A percentile compares a stretch with the other conserved stretches of the same genome.
Evolutionary conservation across 768 basidiomycete genomes (phyloP).

Genomic region (Tulasnella sp.): DNA sequence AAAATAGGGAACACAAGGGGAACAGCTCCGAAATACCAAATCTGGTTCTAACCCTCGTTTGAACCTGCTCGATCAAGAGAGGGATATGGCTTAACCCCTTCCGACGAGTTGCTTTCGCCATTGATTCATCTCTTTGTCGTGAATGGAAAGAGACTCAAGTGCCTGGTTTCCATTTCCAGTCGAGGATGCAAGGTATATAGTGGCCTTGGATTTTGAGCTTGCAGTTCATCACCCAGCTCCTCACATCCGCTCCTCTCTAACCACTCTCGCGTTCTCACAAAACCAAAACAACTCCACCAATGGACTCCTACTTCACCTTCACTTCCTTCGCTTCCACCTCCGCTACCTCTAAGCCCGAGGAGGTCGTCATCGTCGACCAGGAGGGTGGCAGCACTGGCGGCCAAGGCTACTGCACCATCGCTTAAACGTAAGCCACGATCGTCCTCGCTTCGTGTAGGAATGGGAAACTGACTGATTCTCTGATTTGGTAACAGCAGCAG

Average conservation of each 20-base stretch:
- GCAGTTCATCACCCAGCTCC: not conserved
- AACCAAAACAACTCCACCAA: not conserved
- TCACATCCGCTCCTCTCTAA: not conserved
- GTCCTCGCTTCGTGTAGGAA: no score
- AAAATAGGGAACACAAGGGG: no score
- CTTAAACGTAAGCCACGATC: not conserved
- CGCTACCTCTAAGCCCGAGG: not conserved
- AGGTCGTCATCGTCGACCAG: not conserved
- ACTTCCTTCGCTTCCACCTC: not conserved
- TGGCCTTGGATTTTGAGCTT: not conserved
- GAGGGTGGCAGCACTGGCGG: not conserved
- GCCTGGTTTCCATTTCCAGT: no score
- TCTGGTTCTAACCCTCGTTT: no score
- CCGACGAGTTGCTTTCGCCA: no score
- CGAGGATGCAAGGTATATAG: not conserved
- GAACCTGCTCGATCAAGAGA: no score
- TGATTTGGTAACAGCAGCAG: not conserved
- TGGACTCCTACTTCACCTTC: constrained; percentile 12
- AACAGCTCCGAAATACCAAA: no score
- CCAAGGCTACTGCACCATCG: not conserved
- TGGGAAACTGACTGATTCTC: no score
- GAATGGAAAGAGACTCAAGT: no score
- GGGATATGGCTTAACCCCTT: no score
- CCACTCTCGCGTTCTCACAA: not conserved
- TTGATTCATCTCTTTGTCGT: no score